Evolutionary conservation across 2,329 filamentous ascomycete genomes (phyloP).

Genomic region (Chaetomiaceae sp.): DNA sequence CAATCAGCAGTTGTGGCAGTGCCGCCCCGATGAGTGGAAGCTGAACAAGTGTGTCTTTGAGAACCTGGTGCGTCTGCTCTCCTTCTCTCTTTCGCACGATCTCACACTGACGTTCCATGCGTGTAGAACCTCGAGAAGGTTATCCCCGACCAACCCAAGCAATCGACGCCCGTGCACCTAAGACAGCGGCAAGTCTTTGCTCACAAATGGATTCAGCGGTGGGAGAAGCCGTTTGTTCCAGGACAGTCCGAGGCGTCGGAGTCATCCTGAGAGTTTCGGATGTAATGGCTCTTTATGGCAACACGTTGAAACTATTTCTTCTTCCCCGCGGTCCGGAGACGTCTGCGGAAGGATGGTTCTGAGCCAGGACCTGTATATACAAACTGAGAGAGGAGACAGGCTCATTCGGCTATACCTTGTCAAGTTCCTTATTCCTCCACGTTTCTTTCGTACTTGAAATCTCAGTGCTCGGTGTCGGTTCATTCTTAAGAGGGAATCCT

Average conservation of each 20-base stretch:
- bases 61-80: slow-evolving; percentile 70
- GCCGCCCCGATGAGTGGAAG: slow-evolving; percentile 79
- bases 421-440: background rate
- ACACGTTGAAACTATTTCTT: background rate
- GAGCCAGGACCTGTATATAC: slow-evolving; percentile 13
- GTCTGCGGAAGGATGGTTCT: background rate
- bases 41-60: slow-evolving; percentile 95
- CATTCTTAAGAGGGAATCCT: no score
- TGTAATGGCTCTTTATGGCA: background rate
- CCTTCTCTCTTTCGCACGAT: background rate
- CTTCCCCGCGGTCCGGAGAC: background rate
- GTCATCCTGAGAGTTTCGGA: slow-evolving; percentile 20
- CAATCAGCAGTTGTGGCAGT: slow-evolving; percentile 98
- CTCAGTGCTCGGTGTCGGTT: background rate
- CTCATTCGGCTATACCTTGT: slow-evolving; percentile 9
- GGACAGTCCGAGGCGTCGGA: slow-evolving; percentile 23
- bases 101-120: background rate
- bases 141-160: slow-evolving; percentile 68
- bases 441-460: background rate
- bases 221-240: slow-evolving; percentile 30
- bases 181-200: slow-evolving; percentile 61
- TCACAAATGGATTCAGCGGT: slow-evolving; percentile 36
- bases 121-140: slow-evolving; percentile 73
- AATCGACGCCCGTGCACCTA: slow-evolving; percentile 69
- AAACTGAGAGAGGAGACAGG: slow-evolving; percentile 9